Base-by-base conservation (phyloP, 352 stramenopile genomes). In the Salisapilia sapeloensis region DNA sequence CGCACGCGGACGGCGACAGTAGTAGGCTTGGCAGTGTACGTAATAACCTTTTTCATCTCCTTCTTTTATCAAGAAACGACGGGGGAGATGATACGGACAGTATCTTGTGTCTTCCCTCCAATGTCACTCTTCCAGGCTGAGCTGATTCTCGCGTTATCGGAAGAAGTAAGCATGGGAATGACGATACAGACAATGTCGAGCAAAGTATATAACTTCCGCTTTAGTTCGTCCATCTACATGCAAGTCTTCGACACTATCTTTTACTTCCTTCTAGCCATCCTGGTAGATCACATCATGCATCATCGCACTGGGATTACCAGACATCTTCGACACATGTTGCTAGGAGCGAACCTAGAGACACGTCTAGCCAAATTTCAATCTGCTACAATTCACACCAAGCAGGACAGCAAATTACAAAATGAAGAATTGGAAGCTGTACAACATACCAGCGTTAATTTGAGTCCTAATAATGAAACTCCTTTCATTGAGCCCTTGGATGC, bases 241-340 rank as follows among this genome's bases (percentile, higher is more conserved):
- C 65, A 96, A 31, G 22, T 92, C 6, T n/a, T 96, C 0, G 87
- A 97, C 42, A 74, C 69, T 4, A 16, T 93, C 13, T 24, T 96
- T 12, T 96, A 95, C 46, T 50, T 70, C 28, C 3, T 83, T 8
- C 13, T 96, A 1, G 87, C 64, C 0, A 55, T 56, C 24, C n/a
- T n/a, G n/a, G n/a, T n/a, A n/a, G n/a, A n/a, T n/a, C n/a, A n/a
- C n/a, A n/a, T n/a, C n/a, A n/a, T n/a, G n/a, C n/a, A n/a, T n/a
- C n/a, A n/a, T n/a, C n/a, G n/a, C n/a, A n/a, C n/a, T n/a, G n/a
- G n/a, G n/a, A n/a, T n/a, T n/a, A n/a, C n/a, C n/a, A n/a, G n/a
- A n/a, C n/a, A n/a, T n/a, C n/a, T n/a, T n/a, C n/a, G n/a, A n/a
- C n/a, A n/a, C n/a, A n/a, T n/a, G n/a, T n/a, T n/a, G n/a, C n/a